Evolutionary conservation across 306 rosid genomes (phyloP).

Genomic region (Ammopiptanthus mongolicus): DNA sequence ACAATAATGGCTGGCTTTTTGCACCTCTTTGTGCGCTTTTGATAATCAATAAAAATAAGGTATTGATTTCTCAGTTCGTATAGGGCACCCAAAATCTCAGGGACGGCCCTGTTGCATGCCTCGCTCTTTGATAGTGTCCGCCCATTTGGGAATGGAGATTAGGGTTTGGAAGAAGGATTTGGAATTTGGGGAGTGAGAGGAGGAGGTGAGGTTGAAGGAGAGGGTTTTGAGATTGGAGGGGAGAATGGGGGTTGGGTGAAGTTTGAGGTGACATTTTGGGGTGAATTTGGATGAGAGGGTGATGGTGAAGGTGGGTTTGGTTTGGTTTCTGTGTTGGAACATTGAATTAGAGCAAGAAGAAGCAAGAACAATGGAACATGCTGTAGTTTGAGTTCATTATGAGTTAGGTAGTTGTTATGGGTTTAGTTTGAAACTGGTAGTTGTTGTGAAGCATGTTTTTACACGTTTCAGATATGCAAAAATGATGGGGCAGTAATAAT

Average conservation of each 20-base stretch:
- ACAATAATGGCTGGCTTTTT: no score
- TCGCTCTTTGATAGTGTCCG: slow-evolving; percentile 62
- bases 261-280: slow-evolving; percentile 26
- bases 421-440: not conserved
- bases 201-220: no score
- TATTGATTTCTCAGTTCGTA: no score
- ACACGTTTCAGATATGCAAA: slow-evolving; percentile 51
- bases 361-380: slow-evolving; percentile 16
- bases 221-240: slow-evolving; percentile 9
- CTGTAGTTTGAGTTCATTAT: not conserved
- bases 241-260: not conserved
- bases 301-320: slow-evolving; percentile 33
- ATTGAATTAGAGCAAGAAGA: slow-evolving; percentile 18
- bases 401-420: not conserved
- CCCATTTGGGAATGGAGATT: slow-evolving; percentile 69
- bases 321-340: slow-evolving; percentile 30
- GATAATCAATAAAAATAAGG: no score
- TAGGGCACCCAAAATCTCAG: no score
- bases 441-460: slow-evolving; percentile 48
- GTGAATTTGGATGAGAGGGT: slow-evolving; percentile 39
- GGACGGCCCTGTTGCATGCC: no score
- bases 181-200: slow-evolving; percentile 18
- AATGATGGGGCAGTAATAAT: no score
- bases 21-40: no score
- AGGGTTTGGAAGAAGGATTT: slow-evolving; percentile 25